Conservation (phyloP, 2,329 filamentous ascomycete species). For the Beauveria brongniartii region DNA sequence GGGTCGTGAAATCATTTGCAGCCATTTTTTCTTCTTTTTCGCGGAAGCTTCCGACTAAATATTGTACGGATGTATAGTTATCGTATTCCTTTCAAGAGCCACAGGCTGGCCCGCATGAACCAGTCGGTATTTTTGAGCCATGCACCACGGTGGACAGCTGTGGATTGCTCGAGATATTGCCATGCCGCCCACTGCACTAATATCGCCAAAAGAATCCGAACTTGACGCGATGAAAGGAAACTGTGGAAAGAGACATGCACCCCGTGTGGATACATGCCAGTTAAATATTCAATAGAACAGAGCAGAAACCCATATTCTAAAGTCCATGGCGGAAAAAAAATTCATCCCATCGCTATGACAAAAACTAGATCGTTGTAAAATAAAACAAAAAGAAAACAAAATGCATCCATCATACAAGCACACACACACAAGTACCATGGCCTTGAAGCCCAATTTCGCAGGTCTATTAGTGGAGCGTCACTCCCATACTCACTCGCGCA, state of each 20-base stretch:
- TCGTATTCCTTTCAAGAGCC: neutral
- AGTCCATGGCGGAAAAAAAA: neutral
- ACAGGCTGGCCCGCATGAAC: neutral
- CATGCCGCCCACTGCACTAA: neutral
- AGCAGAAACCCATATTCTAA: neutral
- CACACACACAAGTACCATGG: neutral
- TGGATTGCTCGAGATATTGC: neutral
- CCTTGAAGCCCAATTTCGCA: neutral
- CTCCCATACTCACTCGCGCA: neutral
- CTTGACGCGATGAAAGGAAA: neutral
- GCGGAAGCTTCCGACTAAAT: neutral
- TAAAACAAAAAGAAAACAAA: neutral
- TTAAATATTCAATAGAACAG: neutral
- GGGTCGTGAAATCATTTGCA: neutral
- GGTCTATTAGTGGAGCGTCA: too few relatives aligned
- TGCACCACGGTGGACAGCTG: neutral
- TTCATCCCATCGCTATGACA: constrained; percentile 8
- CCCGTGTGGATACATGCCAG: neutral
- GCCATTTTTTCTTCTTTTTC: neutral
- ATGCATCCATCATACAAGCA: constrained; percentile 7
- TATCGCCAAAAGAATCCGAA: neutral
- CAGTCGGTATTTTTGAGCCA: neutral
- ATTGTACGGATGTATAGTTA: too few relatives aligned
- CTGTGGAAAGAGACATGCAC: neutral
- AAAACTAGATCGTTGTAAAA: neutral